phyloP scores from a whole-genome alignment of 495 filamentous ascomycete genomes.

The Sordaria brevicollis region DNA sequence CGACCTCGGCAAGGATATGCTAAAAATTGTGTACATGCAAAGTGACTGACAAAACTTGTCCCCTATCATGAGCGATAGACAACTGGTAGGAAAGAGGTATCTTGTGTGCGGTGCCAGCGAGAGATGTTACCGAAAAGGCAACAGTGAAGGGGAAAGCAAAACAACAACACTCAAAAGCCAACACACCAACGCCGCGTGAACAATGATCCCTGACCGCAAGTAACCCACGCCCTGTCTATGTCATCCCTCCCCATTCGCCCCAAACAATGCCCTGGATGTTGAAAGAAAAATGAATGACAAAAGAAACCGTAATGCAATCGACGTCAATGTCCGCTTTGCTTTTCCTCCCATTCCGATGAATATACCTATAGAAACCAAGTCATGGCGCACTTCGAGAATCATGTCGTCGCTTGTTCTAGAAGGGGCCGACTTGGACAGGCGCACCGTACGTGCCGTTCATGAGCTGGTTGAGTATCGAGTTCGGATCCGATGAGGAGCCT shows the following conservation, averaged over 20 bases:
- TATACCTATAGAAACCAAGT: not conserved
- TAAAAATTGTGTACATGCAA: not conserved
- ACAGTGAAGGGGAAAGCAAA: not conserved
- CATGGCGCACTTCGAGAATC: not conserved
- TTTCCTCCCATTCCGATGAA: not conserved
- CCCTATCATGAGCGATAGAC: not conserved
- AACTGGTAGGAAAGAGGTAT: not conserved
- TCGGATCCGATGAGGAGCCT: slow-evolving; percentile 41
- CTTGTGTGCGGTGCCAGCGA: not conserved
- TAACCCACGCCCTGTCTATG: not conserved
- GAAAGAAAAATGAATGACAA: not conserved
- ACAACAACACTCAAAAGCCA: not conserved
- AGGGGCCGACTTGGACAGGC: slow-evolving; percentile 65
- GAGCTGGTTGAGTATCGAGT: slow-evolving; percentile 69
- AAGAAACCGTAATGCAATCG: not conserved
- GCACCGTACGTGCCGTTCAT: slow-evolving; percentile 68
- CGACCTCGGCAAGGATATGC: not conserved
- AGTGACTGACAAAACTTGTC: not conserved
- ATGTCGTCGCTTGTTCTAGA: slow-evolving; percentile 30
- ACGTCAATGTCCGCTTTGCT: not conserved
- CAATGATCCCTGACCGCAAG: not conserved
- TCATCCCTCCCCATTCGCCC: not conserved
- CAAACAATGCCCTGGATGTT: not conserved
- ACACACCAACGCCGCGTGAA: not conserved
- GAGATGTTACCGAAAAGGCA: not conserved